Percentiles rank a stretch among this genome's conserved stretches.
Evolutionary conservation across 2,329 filamentous ascomycete genomes (phyloP).

Genomic region (Colletotrichum magnum): DNA sequence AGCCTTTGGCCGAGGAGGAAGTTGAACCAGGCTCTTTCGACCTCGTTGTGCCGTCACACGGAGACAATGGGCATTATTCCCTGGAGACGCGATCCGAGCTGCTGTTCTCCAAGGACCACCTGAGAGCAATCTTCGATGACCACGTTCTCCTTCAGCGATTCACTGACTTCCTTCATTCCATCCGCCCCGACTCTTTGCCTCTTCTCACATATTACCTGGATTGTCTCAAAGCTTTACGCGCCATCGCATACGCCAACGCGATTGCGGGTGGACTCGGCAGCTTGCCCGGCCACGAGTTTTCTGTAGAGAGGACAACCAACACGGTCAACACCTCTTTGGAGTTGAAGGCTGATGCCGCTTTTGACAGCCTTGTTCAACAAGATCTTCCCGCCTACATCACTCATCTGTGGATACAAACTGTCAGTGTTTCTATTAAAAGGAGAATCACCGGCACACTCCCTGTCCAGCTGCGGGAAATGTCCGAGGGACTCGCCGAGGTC

Average conservation of each 20-base stretch:
- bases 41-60: conserved; percentile 46
- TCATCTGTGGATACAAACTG: conserved; percentile 76
- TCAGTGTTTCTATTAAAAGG: conserved; percentile 77
- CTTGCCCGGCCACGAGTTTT: conserved; percentile 70
- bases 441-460: conserved; percentile 78
- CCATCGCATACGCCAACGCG: conserved; percentile 80
- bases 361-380: conserved; percentile 74
- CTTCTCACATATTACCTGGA: conserved; percentile 81
- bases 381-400: conserved; percentile 82
- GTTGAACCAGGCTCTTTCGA: conserved; percentile 56
- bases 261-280: conserved; percentile 73
- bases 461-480: conserved; percentile 74
- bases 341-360: conserved; percentile 74
- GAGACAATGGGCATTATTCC: conserved; percentile 55
- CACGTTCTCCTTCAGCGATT: conserved; percentile 75
- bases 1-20: conserved; percentile 54
- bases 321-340: conserved; percentile 73
- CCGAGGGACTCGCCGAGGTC: conserved; percentile 81
- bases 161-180: conserved; percentile 73
- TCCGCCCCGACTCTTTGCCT: conserved; percentile 74
- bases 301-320: conserved; percentile 60
- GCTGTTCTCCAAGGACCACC: conserved; percentile 76
- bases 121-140: conserved; percentile 75
- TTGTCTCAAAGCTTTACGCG: conserved; percentile 77
- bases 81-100: conserved; percentile 76